Base-by-base conservation (phyloP, 768 basidiomycete genomes). In the Phaffia tasmanica region DNA sequence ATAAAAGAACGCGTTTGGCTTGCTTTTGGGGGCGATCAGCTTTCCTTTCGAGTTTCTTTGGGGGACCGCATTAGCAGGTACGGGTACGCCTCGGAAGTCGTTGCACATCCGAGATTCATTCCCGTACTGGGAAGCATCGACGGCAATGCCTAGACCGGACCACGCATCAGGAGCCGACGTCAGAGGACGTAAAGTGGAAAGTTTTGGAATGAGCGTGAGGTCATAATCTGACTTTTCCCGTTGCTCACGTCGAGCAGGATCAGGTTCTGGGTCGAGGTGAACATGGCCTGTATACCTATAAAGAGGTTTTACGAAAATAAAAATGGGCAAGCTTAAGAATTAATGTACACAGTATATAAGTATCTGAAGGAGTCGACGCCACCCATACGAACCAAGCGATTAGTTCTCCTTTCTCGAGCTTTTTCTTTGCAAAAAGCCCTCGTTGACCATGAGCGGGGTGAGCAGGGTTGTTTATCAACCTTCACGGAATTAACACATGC, bases 361-460 rank as follows among this genome's bases (percentile, higher is more conserved):
- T 21, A 30, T 19, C 30, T 4, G 32, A 27, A 46, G 30, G 42
- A 46, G 21, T 21, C n/a, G 27, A 19, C 7, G 21, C 5, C n/a
- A 50, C 18, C 4, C 16, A 47, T 30, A 27, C 67, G 32, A 51
- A 67, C 67, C 67, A 69, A 29, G 64, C 27, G 35, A 69, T 55
- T 14, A 69, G 56, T 42, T 69, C 67, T 6, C 67, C 67, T 46
- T 59, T 59, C 6, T 48, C 54, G 16, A 69, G 32, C 23, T 46
- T 27, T 53, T 35, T 50, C 57, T 64, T 64, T 7, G 67, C 67
- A 48, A 42, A 69, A 1, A 69, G 57, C 30, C 67, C 67, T 27
- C 67, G 30, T 48, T 69, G 67, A 47, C 67, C 67, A 50, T 32
- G 56, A 14, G 67, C 67, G 18, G 67, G 67, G n/a, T 69, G 67